A percentile compares a stretch with the other conserved stretches of the same genome.
Conservation (phyloP, 768 basidiomycete species). For the Rhodotorula toruloides region DNA sequence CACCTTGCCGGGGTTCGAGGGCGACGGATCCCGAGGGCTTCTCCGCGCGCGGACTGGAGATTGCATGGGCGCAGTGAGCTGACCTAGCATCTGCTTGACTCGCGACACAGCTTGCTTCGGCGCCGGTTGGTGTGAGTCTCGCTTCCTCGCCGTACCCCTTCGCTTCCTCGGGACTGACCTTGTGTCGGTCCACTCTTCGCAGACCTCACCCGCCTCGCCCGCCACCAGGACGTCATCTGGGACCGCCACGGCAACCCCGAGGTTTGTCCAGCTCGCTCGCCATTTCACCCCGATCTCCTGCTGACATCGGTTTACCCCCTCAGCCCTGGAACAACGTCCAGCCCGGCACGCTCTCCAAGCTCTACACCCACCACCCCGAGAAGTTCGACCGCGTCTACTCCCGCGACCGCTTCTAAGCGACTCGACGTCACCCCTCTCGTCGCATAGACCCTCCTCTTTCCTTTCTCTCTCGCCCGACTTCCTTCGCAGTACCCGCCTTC, state of each 20-base stretch:
- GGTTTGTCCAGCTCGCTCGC: conserved; percentile 12
- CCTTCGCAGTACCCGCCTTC: too few species aligned
- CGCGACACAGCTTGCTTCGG: conserved; percentile 15
- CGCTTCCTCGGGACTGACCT: not conserved
- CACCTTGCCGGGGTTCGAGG: too few species aligned
- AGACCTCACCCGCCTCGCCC: conserved; percentile 38
- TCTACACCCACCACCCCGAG: conserved; percentile 33
- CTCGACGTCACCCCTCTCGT: not conserved
- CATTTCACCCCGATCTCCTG: not conserved
- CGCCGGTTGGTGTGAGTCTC: conserved; percentile 16
- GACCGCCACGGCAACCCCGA: conserved; percentile 36
- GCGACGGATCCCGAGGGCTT: too few species aligned
- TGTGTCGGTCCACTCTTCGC: too few species aligned
- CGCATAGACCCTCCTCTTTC: not conserved
- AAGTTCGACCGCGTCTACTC: conserved; percentile 15
- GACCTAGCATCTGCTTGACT: not conserved
- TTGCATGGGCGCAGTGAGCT: not conserved
- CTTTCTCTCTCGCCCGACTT: too few species aligned
- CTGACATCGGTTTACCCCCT: not conserved
- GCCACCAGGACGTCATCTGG: conserved; percentile 24
- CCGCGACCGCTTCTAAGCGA: conserved; percentile 15
- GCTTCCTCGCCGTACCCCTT: not conserved
- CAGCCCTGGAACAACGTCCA: conserved; percentile 41
- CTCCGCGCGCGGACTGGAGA: too few species aligned
- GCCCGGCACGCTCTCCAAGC: conserved; percentile 40